Evolutionary conservation across 208 protist genomes (phyloP).

Genomic region (Wallacemonas rigidus): DNA sequence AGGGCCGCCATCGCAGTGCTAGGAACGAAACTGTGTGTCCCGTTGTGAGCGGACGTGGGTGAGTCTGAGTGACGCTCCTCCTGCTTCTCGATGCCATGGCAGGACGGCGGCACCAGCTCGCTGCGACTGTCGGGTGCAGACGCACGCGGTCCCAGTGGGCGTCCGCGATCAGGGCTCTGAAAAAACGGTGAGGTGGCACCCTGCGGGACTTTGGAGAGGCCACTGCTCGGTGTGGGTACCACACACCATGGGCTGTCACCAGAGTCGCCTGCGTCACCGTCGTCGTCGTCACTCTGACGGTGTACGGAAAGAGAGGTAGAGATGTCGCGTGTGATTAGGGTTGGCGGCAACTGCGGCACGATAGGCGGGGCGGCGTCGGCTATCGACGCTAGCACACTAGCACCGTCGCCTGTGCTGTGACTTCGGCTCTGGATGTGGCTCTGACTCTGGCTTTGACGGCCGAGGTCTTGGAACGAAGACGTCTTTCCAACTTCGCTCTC

Average conservation of each 20-base stretch:
- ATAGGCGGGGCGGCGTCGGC: not conserved
- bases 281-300: conserved; percentile 16
- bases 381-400: too few relatives aligned
- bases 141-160: not conserved
- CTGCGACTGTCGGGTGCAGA: not conserved
- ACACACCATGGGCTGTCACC: conserved; percentile 3
- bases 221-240: conserved; percentile 5
- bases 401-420: too few relatives aligned
- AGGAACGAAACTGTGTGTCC: conserved; percentile 4
- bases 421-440: too few relatives aligned
- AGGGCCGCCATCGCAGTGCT: not conserved
- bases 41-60: not conserved
- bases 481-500: not conserved
- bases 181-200: not conserved
- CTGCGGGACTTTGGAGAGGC: not conserved
- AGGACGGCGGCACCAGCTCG: not conserved
- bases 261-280: not conserved
- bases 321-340: not conserved
- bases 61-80: conserved; percentile 6
- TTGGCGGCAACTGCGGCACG: not conserved
- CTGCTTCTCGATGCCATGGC: not conserved
- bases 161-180: not conserved
- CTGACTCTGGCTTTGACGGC: too few relatives aligned
- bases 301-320: conserved; percentile 5
- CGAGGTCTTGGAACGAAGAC: too few relatives aligned